Base-by-base conservation (phyloP, 345 rosid species). In the Citrus australasica region DNA sequence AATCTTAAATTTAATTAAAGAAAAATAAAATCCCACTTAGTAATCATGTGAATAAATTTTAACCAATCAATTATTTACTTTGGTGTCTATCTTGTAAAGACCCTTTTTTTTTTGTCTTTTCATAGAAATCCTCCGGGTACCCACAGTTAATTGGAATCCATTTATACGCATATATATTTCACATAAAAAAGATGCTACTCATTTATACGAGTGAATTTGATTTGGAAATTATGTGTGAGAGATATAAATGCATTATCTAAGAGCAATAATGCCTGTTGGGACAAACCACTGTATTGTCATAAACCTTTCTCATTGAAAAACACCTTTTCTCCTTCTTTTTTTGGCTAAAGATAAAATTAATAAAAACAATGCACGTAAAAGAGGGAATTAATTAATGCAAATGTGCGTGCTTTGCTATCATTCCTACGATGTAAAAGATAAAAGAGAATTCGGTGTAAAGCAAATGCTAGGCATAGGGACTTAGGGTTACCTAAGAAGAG, bases 361-460 rank as follows among this genome's bases (percentile, higher is more conserved):
- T 30, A 30, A 35, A 19, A n/a, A 21, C 58, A 76, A 59, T 48
- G 40, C 11, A 27, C 56, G 28, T n/a, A 25, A 68, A 9, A 63
- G 27, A 32, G 27, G 4, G 42, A 75, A 32, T 64, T 32, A 64
- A 33, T 33, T 63, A 64, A 32, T 65, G 35, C 62, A 64, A 30
- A 66, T 35, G 46, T 84, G 92, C 86, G 77, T 79, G 35, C 79
- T 77, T 73, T 86, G 86, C 46, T 76, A 89, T 86, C 84, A 86
- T 87, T 79, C 64, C 79, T 11, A 46, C 40, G 75, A 69, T 13
- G 24, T 22, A 58, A 19, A 68, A 66, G 76, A 68, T 38, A 24
- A 22, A 66, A 62, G 79, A 80, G 79, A 83, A 68, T 87, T 89
- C 89, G 90, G 88, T 83, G 92, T 71, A 87, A 87, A 86, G 92